Evolutionary conservation across 495 filamentous ascomycete species (phyloP), one percentile per base, ranked within the genome.

Genomic region (Aspergillus cristatus): DNA sequence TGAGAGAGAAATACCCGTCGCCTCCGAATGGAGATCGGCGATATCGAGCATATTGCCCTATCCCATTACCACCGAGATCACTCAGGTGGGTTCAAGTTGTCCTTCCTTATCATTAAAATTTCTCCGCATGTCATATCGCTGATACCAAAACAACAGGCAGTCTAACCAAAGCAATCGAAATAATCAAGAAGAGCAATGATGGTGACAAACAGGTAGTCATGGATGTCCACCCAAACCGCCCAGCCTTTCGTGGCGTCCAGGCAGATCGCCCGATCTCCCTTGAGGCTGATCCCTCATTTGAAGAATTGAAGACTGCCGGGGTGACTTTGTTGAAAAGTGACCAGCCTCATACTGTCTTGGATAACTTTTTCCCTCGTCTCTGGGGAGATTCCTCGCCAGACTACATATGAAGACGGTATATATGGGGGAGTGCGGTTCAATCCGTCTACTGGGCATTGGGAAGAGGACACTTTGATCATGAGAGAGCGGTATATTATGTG

Each of bases 31-130:
- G 49, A 62, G 32, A 32, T 61, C 1, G 41, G 84, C 41, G 74
- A 78, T 54, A 72, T 86, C 36, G 75, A 78, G 39, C 72, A 68
- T 36, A 50, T 86, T 15, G 81, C 83, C 48, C 78, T 86, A 0
- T 85, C 54, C 14, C 68, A 71, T 39, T 71, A 64, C 60, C 68
- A 71, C 45, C 58, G 65, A 13, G 68, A 71, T 42, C 68, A 71
- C 43, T 56, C 48, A 12, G 53, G 37, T 35, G 33, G 8, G 34
- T 11, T 34, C 6, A 64, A n/a, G n/a, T n/a, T n/a, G n/a, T n/a
- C n/a, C n/a, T n/a, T n/a, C n/a, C n/a, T n/a, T n/a, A n/a, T n/a
- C n/a, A n/a, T n/a, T n/a, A n/a, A n/a, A n/a, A n/a, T n/a, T n/a
- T n/a, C n/a, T n/a, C n/a, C n/a, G n/a, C n/a, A n/a, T n/a, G n/a